Evolutionary conservation across 2,329 filamentous ascomycete species (phyloP).

Genomic region (Emericellopsis atlantica): DNA sequence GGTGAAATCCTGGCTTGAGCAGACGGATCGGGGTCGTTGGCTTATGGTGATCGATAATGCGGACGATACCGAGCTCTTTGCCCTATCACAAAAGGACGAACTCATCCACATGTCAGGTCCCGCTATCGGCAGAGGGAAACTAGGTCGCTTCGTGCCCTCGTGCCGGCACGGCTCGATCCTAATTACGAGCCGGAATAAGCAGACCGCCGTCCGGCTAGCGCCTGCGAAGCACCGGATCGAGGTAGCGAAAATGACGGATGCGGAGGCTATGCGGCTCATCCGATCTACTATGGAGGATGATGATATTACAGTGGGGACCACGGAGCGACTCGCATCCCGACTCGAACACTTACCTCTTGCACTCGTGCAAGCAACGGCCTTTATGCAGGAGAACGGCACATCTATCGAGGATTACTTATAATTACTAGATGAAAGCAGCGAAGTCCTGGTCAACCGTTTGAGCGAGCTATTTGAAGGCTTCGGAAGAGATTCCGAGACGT

Average conservation of each 20-base stretch:
- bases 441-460: conserved; percentile 5
- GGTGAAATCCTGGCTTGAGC: conserved; percentile 14
- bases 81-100: background rate
- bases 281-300: conserved; percentile 4
- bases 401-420: conserved; percentile 12
- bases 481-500: background rate
- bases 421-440: conserved; percentile 8
- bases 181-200: conserved; percentile 19
- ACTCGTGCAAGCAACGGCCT: conserved; percentile 19
- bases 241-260: conserved; percentile 13
- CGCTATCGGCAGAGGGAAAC: background rate
- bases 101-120: background rate
- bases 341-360: conserved; percentile 20
- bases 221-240: conserved; percentile 10
- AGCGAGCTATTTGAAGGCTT: background rate
- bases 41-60: conserved; percentile 7
- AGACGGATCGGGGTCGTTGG: conserved; percentile 7
- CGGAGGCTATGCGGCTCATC: conserved; percentile 13
- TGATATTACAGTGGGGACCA: background rate
- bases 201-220: conserved; percentile 11
- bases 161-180: conserved; percentile 16
- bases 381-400: conserved; percentile 16
- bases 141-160: conserved; percentile 11
- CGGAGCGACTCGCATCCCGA: conserved; percentile 9
- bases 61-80: conserved; percentile 5